A percentile compares a stretch with the other conserved stretches of the same genome.
These are phyloP conservation scores for Apiotrichum gamsii DNA, from an alignment of 1,284 basidiomycete species.

Conservation along the genomic window DNA sequence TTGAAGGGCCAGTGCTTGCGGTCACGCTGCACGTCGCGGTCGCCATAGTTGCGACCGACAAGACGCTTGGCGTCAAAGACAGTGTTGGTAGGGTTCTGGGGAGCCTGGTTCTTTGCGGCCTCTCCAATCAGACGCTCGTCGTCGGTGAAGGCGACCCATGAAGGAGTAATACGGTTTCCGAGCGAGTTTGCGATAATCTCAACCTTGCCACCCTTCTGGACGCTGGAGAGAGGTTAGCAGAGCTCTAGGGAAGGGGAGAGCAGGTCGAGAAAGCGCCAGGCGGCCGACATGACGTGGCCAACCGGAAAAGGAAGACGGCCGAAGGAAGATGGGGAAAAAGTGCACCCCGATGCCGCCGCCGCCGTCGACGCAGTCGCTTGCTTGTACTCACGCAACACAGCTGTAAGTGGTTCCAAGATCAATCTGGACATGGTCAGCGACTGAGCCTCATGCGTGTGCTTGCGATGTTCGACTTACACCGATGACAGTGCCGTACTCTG, in stretches of 20 bases:
- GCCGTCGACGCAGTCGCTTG: not conserved
- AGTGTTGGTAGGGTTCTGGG: conserved; percentile 81
- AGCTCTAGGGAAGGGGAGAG: not conserved
- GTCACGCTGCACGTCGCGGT: conserved; percentile 73
- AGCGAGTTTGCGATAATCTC: conserved; percentile 98
- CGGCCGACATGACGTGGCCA: not conserved
- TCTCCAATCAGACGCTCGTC: conserved; percentile 81
- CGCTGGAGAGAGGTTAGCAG: conserved; percentile 52
- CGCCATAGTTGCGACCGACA: conserved; percentile 58
- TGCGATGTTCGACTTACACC: conserved; percentile 65
- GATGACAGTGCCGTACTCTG: conserved; percentile 82
- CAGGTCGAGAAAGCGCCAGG: too few relatives aligned
- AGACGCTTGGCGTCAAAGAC: conserved; percentile 97
- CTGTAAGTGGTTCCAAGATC: conserved; percentile 54
- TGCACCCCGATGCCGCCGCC: not conserved
- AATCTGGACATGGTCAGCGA: not conserved
- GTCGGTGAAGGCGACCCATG: conserved; percentile 84
- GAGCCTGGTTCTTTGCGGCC: conserved; percentile 85
- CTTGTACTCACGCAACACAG: conserved; percentile 51
- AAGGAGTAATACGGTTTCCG: conserved; percentile 94
- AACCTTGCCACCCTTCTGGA: conserved; percentile 84
- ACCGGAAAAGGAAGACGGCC: too few relatives aligned
- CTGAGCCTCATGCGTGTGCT: conserved; percentile 5
- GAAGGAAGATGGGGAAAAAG: not conserved
- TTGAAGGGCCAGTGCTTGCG: conserved; percentile 66